Percentiles rank a stretch among this genome's conserved stretches.
Conservation (phyloP, 2,329 filamentous ascomycete genomes). For the Fusarium azukiicola region DNA sequence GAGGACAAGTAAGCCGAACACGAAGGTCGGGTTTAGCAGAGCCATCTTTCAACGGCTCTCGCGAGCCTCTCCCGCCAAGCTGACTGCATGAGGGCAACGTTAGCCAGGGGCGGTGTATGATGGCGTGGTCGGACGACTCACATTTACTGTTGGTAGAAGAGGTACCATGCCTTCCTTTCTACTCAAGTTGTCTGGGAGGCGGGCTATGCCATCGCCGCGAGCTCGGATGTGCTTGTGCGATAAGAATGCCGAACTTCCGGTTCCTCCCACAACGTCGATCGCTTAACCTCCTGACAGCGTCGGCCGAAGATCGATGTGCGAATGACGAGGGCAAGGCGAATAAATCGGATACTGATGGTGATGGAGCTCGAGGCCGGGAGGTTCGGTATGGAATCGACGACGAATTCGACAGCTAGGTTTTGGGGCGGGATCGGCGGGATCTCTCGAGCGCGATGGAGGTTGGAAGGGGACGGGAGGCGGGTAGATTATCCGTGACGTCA, state of each 20-base stretch:
- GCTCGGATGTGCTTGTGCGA: slow-evolving; percentile 34
- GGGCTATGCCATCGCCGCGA: slow-evolving; percentile 54
- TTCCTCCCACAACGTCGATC: slow-evolving; percentile 37
- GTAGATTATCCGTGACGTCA: slow-evolving; percentile 52
- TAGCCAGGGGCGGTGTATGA: slow-evolving; percentile 51
- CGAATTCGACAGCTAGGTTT: slow-evolving; percentile 37
- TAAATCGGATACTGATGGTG: slow-evolving; percentile 20
- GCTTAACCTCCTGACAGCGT: slow-evolving; percentile 31
- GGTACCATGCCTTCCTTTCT: slow-evolving; percentile 55
- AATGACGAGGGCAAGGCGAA: not conserved
- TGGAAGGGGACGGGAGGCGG: slow-evolving; percentile 41
- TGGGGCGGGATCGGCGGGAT: slow-evolving; percentile 49
- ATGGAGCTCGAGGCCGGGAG: slow-evolving; percentile 24
- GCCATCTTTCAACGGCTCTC: slow-evolving; percentile 72
- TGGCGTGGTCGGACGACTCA: slow-evolving; percentile 51
- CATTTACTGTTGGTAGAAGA: slow-evolving; percentile 49
- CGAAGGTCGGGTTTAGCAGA: slow-evolving; percentile 87
- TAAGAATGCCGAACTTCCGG: slow-evolving; percentile 49
- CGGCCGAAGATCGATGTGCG: slow-evolving; percentile 20
- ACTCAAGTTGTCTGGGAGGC: slow-evolving; percentile 43
- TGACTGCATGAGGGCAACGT: slow-evolving; percentile 45
- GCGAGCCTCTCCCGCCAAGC: slow-evolving; percentile 52
- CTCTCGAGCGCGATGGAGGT: slow-evolving; percentile 43
- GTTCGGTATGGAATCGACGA: slow-evolving; percentile 37
- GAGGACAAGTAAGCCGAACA: slow-evolving; percentile 92